These are phyloP conservation scores for Fusarium nurragi DNA, from an alignment of 2,329 filamentous ascomycete genomes.

Conservation along the genomic window DNA sequence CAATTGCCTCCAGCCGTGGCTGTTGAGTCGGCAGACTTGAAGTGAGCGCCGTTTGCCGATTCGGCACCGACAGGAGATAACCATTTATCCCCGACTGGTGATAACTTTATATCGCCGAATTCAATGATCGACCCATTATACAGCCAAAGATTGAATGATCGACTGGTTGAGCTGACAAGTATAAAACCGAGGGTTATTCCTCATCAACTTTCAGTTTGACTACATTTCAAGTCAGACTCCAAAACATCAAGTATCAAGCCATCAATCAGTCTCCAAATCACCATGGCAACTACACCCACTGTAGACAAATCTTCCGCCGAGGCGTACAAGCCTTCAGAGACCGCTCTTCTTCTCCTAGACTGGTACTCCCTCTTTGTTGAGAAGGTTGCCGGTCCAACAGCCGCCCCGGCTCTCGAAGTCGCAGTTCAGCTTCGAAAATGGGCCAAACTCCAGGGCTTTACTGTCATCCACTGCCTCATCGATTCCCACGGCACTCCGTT, in stretches of 20 bases:
- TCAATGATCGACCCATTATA: too few relatives aligned
- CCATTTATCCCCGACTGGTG: background rate
- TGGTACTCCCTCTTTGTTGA: conserved; percentile 7
- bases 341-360: conserved; percentile 1
- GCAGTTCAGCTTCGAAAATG: conserved; percentile 1
- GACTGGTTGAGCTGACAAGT: rapidly evolving
- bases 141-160: background rate
- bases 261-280: background rate
- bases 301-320: background rate
- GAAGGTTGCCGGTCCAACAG: background rate
- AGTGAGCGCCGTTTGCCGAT: background rate
- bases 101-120: background rate
- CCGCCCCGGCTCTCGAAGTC: background rate
- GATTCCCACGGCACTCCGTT: background rate
- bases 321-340: background rate
- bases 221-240: background rate
- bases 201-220: rapidly evolving
- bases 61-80: conserved; percentile 15
- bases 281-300: background rate
- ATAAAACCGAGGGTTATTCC: background rate
- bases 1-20: too few relatives aligned
- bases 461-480: conserved; percentile 4
- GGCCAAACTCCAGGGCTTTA: conserved; percentile 3
- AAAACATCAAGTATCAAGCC: background rate
- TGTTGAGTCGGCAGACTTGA: background rate